Evolutionary conservation across 2,329 filamentous ascomycete genomes (phyloP), one percentile per base, ranked within the genome.

Genomic region (Phialophora expanda): DNA sequence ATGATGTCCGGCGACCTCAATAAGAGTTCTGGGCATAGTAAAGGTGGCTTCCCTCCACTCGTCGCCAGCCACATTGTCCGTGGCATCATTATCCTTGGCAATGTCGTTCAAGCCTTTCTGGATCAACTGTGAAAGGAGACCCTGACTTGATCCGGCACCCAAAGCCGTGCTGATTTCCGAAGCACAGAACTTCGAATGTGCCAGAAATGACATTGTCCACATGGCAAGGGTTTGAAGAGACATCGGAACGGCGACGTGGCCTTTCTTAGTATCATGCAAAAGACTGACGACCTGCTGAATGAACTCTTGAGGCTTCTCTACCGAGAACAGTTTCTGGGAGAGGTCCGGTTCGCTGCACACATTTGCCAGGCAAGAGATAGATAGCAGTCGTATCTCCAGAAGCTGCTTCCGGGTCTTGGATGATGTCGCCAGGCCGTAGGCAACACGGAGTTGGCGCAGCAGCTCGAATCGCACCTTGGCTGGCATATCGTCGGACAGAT

Each of bases 141-240:
- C 96, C 73, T 99, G 96, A 73, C 96, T 98, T 44, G 98, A 94
- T 72, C 94, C 97, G 61, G 96, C 92, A 74, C 93, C 96, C 50
- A 99, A 82, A n/a, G 95, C 93, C 50, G 92, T 89, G 69, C 93
- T 89, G 26, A 99, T 90, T 76, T 99, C 95, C 38, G 87, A 82
- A 32, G 89, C 86, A 74, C 92, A 93, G 64, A 85, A 81, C 73
- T 90, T 89, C 75, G 92, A 92, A 74, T 88, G 90, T 6, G 91
- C 88, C 64, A 99, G 84, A n/a, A 92, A 91, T 75, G 97, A 93
- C 58, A 99, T 83, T 0, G 94, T 86, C 59, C 87, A 86, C 60
- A 99, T 83, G 7, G 92, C 91, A 66, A 93, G 87, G 1, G 92
- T 91, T 77, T 98, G 94, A 24, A 96, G 82, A 78, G 89, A 87